Conservation (phyloP, 2,329 filamentous ascomycete species). For the Fusarium pseudonygamai region DNA sequence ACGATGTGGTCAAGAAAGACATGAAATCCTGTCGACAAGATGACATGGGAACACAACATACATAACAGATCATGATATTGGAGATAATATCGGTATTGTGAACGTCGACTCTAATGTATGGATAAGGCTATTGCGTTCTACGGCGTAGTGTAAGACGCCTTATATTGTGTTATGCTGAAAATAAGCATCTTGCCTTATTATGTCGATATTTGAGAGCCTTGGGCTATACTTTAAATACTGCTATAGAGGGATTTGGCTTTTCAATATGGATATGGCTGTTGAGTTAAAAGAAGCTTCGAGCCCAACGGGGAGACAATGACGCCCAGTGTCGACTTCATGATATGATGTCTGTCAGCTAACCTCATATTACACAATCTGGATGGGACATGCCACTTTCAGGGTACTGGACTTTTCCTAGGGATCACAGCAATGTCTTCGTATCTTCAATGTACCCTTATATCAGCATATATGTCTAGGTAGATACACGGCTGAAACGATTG, state of each 20-base stretch:
- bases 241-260: neutral
- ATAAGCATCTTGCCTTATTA: neutral
- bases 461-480: neutral
- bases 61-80: too few species aligned
- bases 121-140: neutral
- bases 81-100: neutral
- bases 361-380: neutral
- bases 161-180: neutral
- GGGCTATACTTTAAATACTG: neutral
- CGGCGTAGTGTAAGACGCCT: neutral
- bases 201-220: neutral
- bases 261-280: neutral
- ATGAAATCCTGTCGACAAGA: neutral
- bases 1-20: neutral
- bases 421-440: neutral
- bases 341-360: neutral
- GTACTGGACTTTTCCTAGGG: too few species aligned
- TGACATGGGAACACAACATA: neutral
- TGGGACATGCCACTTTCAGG: neutral
- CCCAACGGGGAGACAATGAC: neutral
- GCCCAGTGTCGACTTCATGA: neutral
- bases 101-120: neutral
- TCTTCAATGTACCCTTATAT: conserved; percentile 1
- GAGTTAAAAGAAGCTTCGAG: neutral
- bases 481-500: neutral